phyloP scores from a whole-genome alignment of 129 eudicot genomes.

The Helianthus tuberosus region DNA sequence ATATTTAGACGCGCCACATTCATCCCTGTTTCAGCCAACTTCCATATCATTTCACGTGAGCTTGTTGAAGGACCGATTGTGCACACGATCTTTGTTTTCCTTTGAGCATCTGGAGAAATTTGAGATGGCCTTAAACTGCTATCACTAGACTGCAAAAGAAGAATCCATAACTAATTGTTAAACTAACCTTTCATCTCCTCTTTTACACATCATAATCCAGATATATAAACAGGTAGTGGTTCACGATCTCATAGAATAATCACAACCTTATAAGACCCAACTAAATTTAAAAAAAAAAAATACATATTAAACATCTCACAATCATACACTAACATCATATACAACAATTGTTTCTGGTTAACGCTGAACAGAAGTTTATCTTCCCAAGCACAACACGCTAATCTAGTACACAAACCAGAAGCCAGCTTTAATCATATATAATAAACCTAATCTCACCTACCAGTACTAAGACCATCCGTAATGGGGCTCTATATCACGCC shows the following conservation, averaged over 20 bases:
- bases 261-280: neutral
- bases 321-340: neutral
- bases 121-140: slow-evolving; percentile 36
- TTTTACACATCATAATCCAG: neutral
- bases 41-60: slow-evolving; percentile 96
- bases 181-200: neutral
- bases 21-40: slow-evolving; percentile 95
- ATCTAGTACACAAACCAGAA: neutral
- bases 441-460: neutral
- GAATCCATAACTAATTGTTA: slow-evolving; percentile 9
- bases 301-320: slow-evolving; percentile 1
- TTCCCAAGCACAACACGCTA: slow-evolving; percentile 22
- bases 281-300: neutral
- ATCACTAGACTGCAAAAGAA: slow-evolving; percentile 52
- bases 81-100: slow-evolving; percentile 95
- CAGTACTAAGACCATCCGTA: no score
- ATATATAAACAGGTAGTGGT: neutral
- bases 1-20: slow-evolving; percentile 96
- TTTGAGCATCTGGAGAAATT: slow-evolving; percentile 33
- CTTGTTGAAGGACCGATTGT: slow-evolving; percentile 96
- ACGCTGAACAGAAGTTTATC: slow-evolving; percentile 3
- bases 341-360: neutral
- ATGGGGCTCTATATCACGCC: no score
- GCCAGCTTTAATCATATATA: slow-evolving; percentile 5
- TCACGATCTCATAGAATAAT: neutral